phyloP scores from a whole-genome alignment of 1,139 yeast genomes.

The Taphrina communis region DNA sequence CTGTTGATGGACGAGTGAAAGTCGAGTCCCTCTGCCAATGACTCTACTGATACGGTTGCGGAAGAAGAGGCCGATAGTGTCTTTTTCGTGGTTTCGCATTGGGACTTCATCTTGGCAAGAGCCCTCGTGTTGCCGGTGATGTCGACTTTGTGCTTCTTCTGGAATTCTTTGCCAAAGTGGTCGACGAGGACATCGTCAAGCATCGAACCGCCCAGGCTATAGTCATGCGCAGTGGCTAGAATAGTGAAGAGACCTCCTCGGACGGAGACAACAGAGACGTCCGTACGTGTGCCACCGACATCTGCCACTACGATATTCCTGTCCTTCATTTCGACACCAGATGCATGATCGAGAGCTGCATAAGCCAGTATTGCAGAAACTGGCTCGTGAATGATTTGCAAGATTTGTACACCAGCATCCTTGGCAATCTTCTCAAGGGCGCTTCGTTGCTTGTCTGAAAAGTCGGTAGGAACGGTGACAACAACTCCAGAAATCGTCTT shows the following conservation, averaged over 20 bases:
- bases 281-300: slow-evolving; percentile 95
- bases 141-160: slow-evolving; percentile 81
- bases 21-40: slow-evolving; percentile 91
- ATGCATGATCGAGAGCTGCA: slow-evolving; percentile 49
- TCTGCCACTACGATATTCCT: slow-evolving; percentile 91
- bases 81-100: slow-evolving; percentile 83
- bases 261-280: slow-evolving; percentile 89
- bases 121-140: slow-evolving; percentile 79
- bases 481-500: slow-evolving; percentile 80
- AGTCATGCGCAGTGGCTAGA: slow-evolving; percentile 83
- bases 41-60: slow-evolving; percentile 92
- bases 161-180: slow-evolving; percentile 88
- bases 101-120: slow-evolving; percentile 83
- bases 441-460: slow-evolving; percentile 71
- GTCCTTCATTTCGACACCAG: slow-evolving; percentile 66
- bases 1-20: slow-evolving; percentile 93
- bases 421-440: slow-evolving; percentile 68
- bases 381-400: slow-evolving; percentile 92
- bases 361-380: slow-evolving; percentile 84
- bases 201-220: slow-evolving; percentile 83
- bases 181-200: slow-evolving; percentile 82
- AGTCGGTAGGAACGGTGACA: slow-evolving; percentile 89
- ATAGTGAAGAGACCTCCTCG: slow-evolving; percentile 94
- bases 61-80: slow-evolving; percentile 89
- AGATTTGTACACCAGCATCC: slow-evolving; percentile 75